Percentiles rank a stretch among this genome's conserved stretches.
phyloP scores from a whole-genome alignment of 2,329 filamentous ascomycete genomes.

The Alternaria tenuissima region DNA sequence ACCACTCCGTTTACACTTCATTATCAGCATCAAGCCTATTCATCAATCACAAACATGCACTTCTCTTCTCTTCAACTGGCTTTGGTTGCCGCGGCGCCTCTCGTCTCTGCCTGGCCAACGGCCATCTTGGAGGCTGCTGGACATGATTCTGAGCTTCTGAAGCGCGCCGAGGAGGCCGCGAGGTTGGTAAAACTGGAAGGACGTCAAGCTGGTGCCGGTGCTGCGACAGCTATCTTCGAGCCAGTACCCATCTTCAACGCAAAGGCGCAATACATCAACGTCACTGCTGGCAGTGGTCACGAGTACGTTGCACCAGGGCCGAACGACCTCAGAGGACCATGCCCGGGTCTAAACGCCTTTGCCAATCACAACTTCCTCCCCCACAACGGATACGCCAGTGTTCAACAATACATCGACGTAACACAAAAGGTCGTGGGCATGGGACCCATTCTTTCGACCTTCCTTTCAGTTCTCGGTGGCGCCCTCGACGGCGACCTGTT shows the following conservation, averaged over 20 bases:
- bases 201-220: slow-evolving; percentile 28
- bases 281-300: slow-evolving; percentile 30
- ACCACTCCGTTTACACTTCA: background rate
- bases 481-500: slow-evolving; percentile 31
- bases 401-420: slow-evolving; percentile 32
- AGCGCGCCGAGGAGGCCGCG: slow-evolving; percentile 26
- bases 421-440: slow-evolving; percentile 33
- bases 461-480: slow-evolving; percentile 29
- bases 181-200: slow-evolving; percentile 16
- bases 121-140: slow-evolving; percentile 34
- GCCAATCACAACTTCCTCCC: slow-evolving; percentile 37
- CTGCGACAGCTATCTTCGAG: slow-evolving; percentile 32
- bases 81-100: slow-evolving; percentile 17
- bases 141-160: slow-evolving; percentile 23
- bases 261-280: slow-evolving; percentile 26
- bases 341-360: slow-evolving; percentile 36
- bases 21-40: background rate
- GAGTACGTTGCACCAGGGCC: slow-evolving; percentile 36
- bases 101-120: slow-evolving; percentile 31
- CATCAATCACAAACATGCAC: slow-evolving; percentile 22
- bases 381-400: slow-evolving; percentile 31
- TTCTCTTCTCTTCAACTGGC: slow-evolving; percentile 20
- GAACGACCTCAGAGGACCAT: slow-evolving; percentile 34
- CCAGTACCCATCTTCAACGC: slow-evolving; percentile 33
- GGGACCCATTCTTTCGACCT: slow-evolving; percentile 22